phyloP scores from a whole-genome alignment of 139 green algal species.

The Closterium sp. region DNA sequence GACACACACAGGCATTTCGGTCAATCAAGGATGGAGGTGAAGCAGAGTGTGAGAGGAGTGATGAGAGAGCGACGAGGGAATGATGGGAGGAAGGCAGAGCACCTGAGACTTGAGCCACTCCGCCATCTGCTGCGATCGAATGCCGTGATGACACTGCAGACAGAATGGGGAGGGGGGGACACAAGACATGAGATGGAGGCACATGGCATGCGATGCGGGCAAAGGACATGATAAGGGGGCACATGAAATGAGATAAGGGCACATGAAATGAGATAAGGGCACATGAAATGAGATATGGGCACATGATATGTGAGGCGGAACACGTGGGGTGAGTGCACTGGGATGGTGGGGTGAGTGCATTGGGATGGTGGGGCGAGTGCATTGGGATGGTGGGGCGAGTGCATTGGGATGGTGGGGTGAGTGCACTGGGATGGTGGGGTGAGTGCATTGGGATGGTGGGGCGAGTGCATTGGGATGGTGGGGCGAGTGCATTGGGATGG shows the following conservation, averaged over 20 bases:
- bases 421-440: no score
- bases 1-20: no score
- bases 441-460: no score
- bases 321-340: not conserved
- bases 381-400: not conserved
- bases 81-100: conserved; percentile 65
- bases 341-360: not conserved
- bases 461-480: no score
- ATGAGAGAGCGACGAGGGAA: conserved; percentile 75
- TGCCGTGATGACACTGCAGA: conserved; percentile 74
- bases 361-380: not conserved
- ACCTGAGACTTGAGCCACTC: conserved; percentile 56
- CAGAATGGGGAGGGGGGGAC: not conserved
- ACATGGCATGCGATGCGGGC: not conserved
- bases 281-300: not conserved
- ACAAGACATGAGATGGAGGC: not conserved
- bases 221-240: not conserved
- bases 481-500: no score
- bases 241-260: not conserved
- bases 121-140: conserved; percentile 68
- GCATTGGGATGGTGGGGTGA: not conserved
- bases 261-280: not conserved
- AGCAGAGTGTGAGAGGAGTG: conserved; percentile 61
- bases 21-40: conserved; percentile 58
- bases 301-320: not conserved